Base-by-base conservation (phyloP, 345 rosid species). In the Citrus medica region DNA sequence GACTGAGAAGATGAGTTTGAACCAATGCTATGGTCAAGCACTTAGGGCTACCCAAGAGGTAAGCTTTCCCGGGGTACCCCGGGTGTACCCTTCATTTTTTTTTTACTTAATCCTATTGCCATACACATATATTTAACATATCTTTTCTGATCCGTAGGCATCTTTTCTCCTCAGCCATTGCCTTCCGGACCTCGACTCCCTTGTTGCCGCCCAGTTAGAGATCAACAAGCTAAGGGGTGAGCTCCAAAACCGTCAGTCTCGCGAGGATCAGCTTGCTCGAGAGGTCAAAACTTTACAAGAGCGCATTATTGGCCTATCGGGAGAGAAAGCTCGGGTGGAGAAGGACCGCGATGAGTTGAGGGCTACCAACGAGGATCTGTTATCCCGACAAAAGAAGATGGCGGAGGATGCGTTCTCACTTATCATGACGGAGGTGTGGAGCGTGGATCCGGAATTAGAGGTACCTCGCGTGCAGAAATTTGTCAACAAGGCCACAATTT, bases 211-310 rank as follows among this genome's bases (percentile, higher is more conserved):
- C 0, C 6, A 0, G 0, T 33, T 1, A 0, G 35, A 33, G 35
- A 6, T 4, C 0, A 6, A 33, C 5, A 33, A 33, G 6, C 0
- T 33, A 4, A 33, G 0, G 5, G 1, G 35, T 4, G 35, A 33
- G 35, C 35, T 33, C 6, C 5, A 0, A 33, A 4, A 1, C 1
- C 1, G 35, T 0, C 5, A 33, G 0, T 33, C 35, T 4, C 35
- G 0, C 0, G 0, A 33, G 35, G 35, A 33, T 0, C 0, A 33
- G 5, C 5, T 33, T 0, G 0, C 5, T 0, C 35, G 1, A 4
- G 35, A 33, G 0, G 35, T 33, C 1, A 33, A 33, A 0, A 4
- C 35, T 0, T 0, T 33, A 1, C 5, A 0, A 0, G 5, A 33
- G 0, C 1, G 35, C 5, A 4, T 33, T 33, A 0, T 1, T 4